Percentiles rank a stretch among this genome's conserved stretches.
Evolutionary conservation across 768 basidiomycete species (phyloP).

Genomic region (Suillus spraguei): DNA sequence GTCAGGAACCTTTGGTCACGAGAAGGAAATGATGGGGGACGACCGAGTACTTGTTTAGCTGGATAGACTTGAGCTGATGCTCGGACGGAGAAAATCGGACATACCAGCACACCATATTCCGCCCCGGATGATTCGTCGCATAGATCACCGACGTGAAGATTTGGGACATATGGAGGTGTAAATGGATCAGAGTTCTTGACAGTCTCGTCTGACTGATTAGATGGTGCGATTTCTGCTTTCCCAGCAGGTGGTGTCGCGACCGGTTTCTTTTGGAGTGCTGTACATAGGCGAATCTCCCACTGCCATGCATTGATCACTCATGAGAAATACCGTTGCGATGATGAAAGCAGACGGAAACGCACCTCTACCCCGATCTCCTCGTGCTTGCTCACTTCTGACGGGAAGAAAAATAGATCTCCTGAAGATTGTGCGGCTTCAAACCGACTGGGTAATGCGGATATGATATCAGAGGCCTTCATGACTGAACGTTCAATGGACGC

Average conservation of each 20-base stretch:
- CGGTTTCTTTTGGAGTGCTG: conserved; percentile 82
- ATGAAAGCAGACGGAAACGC: conserved; percentile 18
- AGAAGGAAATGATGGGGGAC: conserved; percentile 87
- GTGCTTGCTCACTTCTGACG: conserved; percentile 67
- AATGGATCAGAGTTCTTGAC: conserved; percentile 66
- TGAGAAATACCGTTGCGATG: not conserved
- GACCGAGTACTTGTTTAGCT: conserved; percentile 90
- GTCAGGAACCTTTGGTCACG: conserved; percentile 71
- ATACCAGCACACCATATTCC: conserved; percentile 72
- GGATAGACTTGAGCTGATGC: conserved; percentile 11
- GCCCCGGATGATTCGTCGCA: conserved; percentile 54
- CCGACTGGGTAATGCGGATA: conserved; percentile 52
- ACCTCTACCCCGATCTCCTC: conserved; percentile 69
- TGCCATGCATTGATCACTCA: conserved; percentile 32
- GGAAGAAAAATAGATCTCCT: conserved; percentile 77
- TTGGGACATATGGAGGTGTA: conserved; percentile 79
- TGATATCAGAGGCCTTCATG: conserved; percentile 45
- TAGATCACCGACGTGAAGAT: conserved; percentile 77
- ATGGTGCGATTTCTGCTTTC: conserved; percentile 26
- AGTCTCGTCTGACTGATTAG: conserved; percentile 25
- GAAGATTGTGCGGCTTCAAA: conserved; percentile 61
- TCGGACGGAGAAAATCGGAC: conserved; percentile 23
- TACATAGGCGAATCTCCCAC: conserved; percentile 88
- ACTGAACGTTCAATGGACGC: not conserved
- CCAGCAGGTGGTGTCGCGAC: conserved; percentile 47